Conservation (phyloP, 768 basidiomycete genomes). For the Mycena sanguinolenta region DNA sequence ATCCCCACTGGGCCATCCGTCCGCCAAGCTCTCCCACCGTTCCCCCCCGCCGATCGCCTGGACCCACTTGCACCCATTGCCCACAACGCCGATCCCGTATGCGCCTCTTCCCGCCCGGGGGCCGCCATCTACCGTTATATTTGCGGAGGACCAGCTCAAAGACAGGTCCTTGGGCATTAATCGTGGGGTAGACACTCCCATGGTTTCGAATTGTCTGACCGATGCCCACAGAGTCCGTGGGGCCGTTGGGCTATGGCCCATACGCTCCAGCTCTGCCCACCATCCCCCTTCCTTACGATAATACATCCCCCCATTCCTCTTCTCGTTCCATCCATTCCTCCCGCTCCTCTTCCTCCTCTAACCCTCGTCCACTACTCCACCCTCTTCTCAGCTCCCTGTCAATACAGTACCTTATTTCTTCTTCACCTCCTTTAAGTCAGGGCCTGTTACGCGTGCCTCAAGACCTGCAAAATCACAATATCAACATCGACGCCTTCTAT, state of each 20-base stretch:
- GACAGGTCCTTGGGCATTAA: neutral
- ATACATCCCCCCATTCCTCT: slow-evolving; percentile 12
- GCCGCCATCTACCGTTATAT: neutral
- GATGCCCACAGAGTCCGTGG: neutral
- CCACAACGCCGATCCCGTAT: slow-evolving; percentile 7
- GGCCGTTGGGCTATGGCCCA: neutral
- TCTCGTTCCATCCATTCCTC: slow-evolving; percentile 3
- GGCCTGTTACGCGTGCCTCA: slow-evolving; percentile 34
- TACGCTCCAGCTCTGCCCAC: slow-evolving; percentile 17
- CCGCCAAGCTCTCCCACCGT: slow-evolving; percentile 21
- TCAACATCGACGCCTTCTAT: slow-evolving; percentile 9
- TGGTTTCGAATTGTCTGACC: slow-evolving; percentile 5
- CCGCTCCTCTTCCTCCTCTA: neutral
- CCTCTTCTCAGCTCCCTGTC: slow-evolving; percentile 11
- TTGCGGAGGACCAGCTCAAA: neutral
- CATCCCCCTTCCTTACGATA: slow-evolving; percentile 15
- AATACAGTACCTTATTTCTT: slow-evolving; percentile 20
- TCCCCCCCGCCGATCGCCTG: slow-evolving; percentile 7
- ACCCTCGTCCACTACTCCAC: slow-evolving; percentile 6
- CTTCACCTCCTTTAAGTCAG: slow-evolving; percentile 25
- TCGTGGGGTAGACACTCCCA: neutral
- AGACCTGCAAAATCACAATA: slow-evolving; percentile 9
- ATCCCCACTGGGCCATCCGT: slow-evolving; percentile 23
- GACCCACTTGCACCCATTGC: slow-evolving; percentile 21
- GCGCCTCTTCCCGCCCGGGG: slow-evolving; percentile 6